Evolutionary conservation across 2,329 filamentous ascomycete species (phyloP).

Genomic region (Dactylonectria estremocensis): DNA sequence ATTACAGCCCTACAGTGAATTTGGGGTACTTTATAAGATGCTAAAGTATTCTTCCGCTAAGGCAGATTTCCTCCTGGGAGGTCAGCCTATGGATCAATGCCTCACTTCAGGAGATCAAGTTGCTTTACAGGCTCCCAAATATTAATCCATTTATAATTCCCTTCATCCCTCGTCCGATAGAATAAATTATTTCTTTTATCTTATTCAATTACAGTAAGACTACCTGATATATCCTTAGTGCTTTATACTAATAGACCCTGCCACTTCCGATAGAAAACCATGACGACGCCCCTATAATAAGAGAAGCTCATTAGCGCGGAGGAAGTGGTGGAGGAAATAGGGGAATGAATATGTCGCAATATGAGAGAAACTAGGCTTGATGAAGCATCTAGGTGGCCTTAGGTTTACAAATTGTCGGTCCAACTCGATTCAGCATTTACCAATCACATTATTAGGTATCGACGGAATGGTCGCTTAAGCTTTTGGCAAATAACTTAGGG

Average conservation of each 20-base stretch:
- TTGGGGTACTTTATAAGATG: not conserved
- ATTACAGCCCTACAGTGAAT: not conserved
- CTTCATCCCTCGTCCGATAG: not conserved
- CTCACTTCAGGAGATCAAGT: not conserved
- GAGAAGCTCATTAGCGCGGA: too few relatives aligned
- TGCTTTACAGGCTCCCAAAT: not conserved
- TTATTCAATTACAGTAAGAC: not conserved
- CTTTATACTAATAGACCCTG: not conserved
- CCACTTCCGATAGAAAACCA: too few relatives aligned
- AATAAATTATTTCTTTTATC: not conserved
- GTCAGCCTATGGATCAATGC: not conserved
- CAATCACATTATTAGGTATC: too few relatives aligned
- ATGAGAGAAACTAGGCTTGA: too few relatives aligned
- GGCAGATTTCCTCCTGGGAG: not conserved
- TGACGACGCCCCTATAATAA: too few relatives aligned
- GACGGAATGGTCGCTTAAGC: too few relatives aligned
- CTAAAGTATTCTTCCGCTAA: not conserved
- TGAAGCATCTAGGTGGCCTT: too few relatives aligned
- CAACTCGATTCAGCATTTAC: too few relatives aligned
- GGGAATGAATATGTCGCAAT: too few relatives aligned
- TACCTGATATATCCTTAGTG: not conserved
- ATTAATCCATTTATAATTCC: not conserved
- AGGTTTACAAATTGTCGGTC: too few relatives aligned
- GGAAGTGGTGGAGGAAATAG: too few relatives aligned
- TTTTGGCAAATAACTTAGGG: too few relatives aligned